These are phyloP conservation scores for Chytridium lagenaria DNA, from an alignment of 371 early-diverging fungal genomes.

Conservation along the genomic window DNA sequence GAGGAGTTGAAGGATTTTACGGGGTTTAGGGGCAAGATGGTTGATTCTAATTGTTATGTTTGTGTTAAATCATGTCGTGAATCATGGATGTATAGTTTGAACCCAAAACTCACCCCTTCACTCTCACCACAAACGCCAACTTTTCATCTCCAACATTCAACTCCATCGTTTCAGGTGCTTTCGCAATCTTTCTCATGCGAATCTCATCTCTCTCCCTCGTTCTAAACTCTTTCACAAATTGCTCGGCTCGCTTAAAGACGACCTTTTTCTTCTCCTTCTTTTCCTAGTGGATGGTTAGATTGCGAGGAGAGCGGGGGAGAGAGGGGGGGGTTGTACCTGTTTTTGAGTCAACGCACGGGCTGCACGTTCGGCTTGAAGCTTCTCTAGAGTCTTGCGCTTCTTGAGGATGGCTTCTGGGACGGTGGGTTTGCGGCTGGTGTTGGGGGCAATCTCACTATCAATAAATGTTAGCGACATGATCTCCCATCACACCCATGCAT, in stretches of 20 bases:
- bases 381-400: slow-evolving; percentile 90
- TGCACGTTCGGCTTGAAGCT: slow-evolving; percentile 78
- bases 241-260: slow-evolving; percentile 97
- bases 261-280: slow-evolving; percentile 84
- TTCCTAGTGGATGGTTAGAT: slow-evolving; percentile 59
- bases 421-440: slow-evolving; percentile 33
- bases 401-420: slow-evolving; percentile 95
- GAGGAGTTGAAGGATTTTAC: slow-evolving; percentile 98
- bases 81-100: neutral
- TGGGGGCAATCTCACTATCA: neutral
- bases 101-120: slow-evolving; percentile 55
- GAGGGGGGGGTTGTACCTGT: slow-evolving; percentile 60
- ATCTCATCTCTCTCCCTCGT: slow-evolving; percentile 85
- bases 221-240: slow-evolving; percentile 94
- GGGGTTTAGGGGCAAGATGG: slow-evolving; percentile 99
- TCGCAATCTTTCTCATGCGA: slow-evolving; percentile 90
- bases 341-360: slow-evolving; percentile 69
- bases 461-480: neutral
- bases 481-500: no score
- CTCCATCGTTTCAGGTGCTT: slow-evolving; percentile 89
- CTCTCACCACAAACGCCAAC: slow-evolving; percentile 95
- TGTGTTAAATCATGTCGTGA: neutral
- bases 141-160: slow-evolving; percentile 96
- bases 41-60: slow-evolving; percentile 71
- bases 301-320: neutral